A percentile compares a stretch with the other conserved stretches of the same genome.
These are phyloP conservation scores for Penicillium soppii DNA, from an alignment of 495 filamentous ascomycete species.

Conservation along the genomic window DNA sequence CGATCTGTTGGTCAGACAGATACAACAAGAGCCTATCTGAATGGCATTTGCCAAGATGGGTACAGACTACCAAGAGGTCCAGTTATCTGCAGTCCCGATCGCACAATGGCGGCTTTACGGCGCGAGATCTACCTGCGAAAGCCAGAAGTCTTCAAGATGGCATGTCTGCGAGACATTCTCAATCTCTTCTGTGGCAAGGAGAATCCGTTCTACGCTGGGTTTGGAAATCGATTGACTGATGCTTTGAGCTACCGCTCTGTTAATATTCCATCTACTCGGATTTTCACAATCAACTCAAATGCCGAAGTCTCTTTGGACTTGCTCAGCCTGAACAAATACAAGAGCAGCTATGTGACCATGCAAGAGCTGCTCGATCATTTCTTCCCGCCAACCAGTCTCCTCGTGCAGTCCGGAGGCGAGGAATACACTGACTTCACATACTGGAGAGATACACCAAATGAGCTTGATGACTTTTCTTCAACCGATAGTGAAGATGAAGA, in stretches of 20 bases:
- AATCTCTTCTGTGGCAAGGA: slow-evolving; percentile 77
- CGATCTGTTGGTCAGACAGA: slow-evolving; percentile 92
- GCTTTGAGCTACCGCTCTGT: slow-evolving; percentile 94
- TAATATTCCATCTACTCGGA: slow-evolving; percentile 87
- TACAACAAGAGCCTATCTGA: slow-evolving; percentile 84
- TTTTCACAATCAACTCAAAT: slow-evolving; percentile 99
- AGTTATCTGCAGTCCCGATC: slow-evolving; percentile 90
- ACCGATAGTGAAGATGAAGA: slow-evolving; percentile 65
- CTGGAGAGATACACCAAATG: slow-evolving; percentile 74
- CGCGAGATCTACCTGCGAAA: slow-evolving; percentile 95
- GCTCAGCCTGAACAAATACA: slow-evolving; percentile 88
- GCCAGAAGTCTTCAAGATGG: slow-evolving; percentile 99
- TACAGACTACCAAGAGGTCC: slow-evolving; percentile 86
- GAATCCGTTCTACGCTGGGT: slow-evolving; percentile 93
- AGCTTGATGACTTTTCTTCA: slow-evolving; percentile 75
- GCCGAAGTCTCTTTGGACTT: slow-evolving; percentile 94
- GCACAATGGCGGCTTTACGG: slow-evolving; percentile 91
- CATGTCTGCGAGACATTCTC: slow-evolving; percentile 89
- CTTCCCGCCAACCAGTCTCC: slow-evolving; percentile 78
- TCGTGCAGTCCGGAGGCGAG: slow-evolving; percentile 76
- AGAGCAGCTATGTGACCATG: slow-evolving; percentile 96
- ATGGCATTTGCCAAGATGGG: slow-evolving; percentile 84
- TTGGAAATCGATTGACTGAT: slow-evolving; percentile 95
- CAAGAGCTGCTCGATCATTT: slow-evolving; percentile 94
- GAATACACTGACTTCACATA: slow-evolving; percentile 88